phyloP scores from a whole-genome alignment of 2,329 filamentous ascomycete genomes.

The Pseudogymnoascus sp. region DNA sequence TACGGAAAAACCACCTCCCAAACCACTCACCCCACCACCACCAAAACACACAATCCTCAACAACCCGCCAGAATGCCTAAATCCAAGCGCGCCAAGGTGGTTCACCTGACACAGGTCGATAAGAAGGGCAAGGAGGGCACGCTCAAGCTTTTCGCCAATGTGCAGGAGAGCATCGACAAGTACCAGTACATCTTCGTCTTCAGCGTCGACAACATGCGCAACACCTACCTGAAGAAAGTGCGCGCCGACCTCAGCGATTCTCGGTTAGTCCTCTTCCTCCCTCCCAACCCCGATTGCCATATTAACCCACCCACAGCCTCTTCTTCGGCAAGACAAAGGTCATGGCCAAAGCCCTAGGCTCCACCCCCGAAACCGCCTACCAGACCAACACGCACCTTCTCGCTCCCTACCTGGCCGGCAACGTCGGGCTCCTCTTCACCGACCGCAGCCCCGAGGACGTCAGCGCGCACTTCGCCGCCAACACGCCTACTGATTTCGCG shows the following conservation, averaged over 20 bases:
- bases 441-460: slow-evolving; percentile 63
- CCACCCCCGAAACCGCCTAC: slow-evolving; percentile 66
- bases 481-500: slow-evolving; percentile 78
- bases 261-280: slow-evolving; percentile 47
- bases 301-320: slow-evolving; percentile 49
- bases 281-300: too few species aligned
- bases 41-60: not conserved
- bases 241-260: slow-evolving; percentile 76
- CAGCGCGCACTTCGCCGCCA: slow-evolving; percentile 61
- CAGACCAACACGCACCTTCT: slow-evolving; percentile 70
- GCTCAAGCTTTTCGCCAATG: slow-evolving; percentile 77
- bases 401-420: slow-evolving; percentile 62
- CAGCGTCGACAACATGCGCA: slow-evolving; percentile 93
- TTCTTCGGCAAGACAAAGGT: slow-evolving; percentile 99
- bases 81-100: slow-evolving; percentile 84
- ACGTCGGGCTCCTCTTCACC: slow-evolving; percentile 86
- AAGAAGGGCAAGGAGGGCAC: slow-evolving; percentile 91
- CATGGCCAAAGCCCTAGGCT: slow-evolving; percentile 90
- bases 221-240: slow-evolving; percentile 89
- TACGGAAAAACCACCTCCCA: slow-evolving; percentile 12
- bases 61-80: slow-evolving; percentile 63
- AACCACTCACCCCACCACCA: slow-evolving; percentile 9
- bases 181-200: slow-evolving; percentile 94
- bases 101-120: slow-evolving; percentile 82
- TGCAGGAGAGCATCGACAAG: slow-evolving; percentile 74